phyloP scores from a whole-genome alignment of 2,329 filamentous ascomycete species.

The Alternaria hordeiaustralica region DNA sequence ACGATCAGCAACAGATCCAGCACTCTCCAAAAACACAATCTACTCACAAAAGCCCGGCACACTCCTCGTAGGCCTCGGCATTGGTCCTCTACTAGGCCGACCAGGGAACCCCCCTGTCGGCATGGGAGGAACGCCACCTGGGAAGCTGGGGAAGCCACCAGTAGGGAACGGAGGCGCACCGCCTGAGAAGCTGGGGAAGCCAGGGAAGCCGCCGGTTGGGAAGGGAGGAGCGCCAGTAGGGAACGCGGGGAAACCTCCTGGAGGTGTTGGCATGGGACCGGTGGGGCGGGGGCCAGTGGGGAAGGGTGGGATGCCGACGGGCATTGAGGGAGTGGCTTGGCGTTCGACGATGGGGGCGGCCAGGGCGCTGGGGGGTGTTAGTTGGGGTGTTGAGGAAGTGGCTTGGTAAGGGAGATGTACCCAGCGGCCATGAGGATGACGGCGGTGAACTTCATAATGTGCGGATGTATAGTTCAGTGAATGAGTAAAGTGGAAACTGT shows the following conservation, averaged over 20 bases:
- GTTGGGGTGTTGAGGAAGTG: not conserved
- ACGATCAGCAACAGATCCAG: not conserved
- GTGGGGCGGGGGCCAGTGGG: not conserved
- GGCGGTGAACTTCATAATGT: conserved; percentile 16
- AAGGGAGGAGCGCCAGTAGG: not conserved
- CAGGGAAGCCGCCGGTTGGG: conserved; percentile 7
- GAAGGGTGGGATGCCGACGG: conserved; percentile 1
- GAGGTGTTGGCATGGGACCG: conserved; percentile 3
- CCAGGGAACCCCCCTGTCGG: conserved; percentile 7
- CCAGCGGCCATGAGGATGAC: conserved; percentile 16
- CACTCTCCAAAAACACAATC: not conserved
- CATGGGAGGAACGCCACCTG: not conserved
- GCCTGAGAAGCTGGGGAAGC: not conserved
- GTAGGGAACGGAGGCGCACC: not conserved
- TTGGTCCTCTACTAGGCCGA: not conserved
- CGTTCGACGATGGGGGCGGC: conserved; percentile 15
- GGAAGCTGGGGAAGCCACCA: not conserved
- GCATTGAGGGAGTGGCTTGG: conserved; percentile 1
- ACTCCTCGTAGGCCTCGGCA: not conserved
- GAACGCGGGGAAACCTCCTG: not conserved
- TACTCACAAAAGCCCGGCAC: not conserved
- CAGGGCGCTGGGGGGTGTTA: conserved; percentile 15
- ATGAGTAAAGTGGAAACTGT: not conserved
- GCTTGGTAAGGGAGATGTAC: not conserved
- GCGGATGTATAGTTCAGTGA: not conserved